phyloP scores from a whole-genome alignment of 164 flowering plant genomes.

The Vitis rotundifolia region DNA sequence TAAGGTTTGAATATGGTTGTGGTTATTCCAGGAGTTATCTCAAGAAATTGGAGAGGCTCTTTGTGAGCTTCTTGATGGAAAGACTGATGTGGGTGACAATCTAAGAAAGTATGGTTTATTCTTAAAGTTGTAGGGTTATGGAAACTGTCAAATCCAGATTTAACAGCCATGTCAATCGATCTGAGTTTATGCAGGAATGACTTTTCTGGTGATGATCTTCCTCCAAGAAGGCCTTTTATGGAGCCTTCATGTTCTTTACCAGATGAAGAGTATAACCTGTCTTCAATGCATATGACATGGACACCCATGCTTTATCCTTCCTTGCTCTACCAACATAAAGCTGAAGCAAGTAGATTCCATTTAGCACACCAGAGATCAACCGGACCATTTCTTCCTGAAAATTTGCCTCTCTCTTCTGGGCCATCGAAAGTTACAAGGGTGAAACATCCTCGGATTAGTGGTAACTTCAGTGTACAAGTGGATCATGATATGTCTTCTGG shows the following conservation, averaged over 20 bases:
- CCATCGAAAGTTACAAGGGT: constrained; percentile 24
- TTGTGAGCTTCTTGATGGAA: constrained; percentile 78
- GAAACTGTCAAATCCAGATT: constrained; percentile 4
- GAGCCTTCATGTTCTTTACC: constrained; percentile 40
- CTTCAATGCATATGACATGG: constrained; percentile 39
- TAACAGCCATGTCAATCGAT: constrained; percentile 2
- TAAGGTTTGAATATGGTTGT: constrained; percentile 3
- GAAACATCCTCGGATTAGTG: constrained; percentile 25
- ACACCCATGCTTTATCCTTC: constrained; percentile 48
- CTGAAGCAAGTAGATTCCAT: constrained; percentile 40
- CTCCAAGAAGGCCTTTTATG: constrained; percentile 36
- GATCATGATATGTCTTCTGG: constrained; percentile 29
- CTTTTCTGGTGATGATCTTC: constrained; percentile 34
- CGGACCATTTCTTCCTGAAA: constrained; percentile 26
- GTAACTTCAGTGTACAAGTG: constrained; percentile 20
- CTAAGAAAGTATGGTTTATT: constrained; percentile 45
- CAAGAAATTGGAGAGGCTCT: constrained; percentile 83
- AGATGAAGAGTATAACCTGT: constrained; percentile 43
- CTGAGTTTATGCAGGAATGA: constrained; percentile 22
- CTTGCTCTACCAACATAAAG: constrained; percentile 52
- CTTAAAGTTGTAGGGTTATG: constrained; percentile 1
- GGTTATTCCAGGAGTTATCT: constrained; percentile 67
- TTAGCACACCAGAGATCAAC: constrained; percentile 31
- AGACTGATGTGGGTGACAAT: constrained; percentile 32
- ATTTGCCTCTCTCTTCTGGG: constrained; percentile 18